phyloP scores from a whole-genome alignment of 345 rosid genomes.

The Zanthoxylum bungeanum region DNA sequence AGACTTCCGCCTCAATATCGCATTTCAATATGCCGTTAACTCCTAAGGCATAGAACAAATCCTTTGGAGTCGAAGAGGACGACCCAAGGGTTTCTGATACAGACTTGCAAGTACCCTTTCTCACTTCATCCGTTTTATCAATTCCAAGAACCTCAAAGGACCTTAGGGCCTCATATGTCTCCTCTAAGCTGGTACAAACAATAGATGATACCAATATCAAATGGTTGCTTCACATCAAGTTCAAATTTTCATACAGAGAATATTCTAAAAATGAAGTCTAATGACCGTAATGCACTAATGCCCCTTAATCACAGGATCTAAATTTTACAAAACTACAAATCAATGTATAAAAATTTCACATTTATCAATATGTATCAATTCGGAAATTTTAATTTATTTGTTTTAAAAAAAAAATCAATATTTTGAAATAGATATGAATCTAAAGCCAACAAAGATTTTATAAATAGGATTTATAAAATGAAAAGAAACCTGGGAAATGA shows the following conservation, averaged over 20 bases:
- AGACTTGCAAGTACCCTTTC: conserved; percentile 42
- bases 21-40: conserved; percentile 66
- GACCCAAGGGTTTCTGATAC: conserved; percentile 50
- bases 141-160: conserved; percentile 76
- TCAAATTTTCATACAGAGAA: too few relatives aligned
- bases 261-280: background rate
- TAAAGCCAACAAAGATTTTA: background rate
- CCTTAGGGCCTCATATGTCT: conserved; percentile 74
- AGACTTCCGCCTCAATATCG: conserved; percentile 35
- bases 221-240: background rate
- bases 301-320: background rate
- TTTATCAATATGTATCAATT: background rate
- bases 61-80: conserved; percentile 57
- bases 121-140: conserved; percentile 48
- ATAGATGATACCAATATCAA: background rate
- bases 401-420: too few relatives aligned
- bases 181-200: conserved; percentile 54
- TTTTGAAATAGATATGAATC: background rate
- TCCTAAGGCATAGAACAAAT: conserved; percentile 65
- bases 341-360: background rate
- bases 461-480: too few relatives aligned
- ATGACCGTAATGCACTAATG: background rate
- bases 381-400: too few relatives aligned
- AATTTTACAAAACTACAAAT: too few relatives aligned
- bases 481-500: conserved; percentile 66